phyloP scores from a whole-genome alignment of 129 eudicot species.

The Pulicaria dysenterica region DNA sequence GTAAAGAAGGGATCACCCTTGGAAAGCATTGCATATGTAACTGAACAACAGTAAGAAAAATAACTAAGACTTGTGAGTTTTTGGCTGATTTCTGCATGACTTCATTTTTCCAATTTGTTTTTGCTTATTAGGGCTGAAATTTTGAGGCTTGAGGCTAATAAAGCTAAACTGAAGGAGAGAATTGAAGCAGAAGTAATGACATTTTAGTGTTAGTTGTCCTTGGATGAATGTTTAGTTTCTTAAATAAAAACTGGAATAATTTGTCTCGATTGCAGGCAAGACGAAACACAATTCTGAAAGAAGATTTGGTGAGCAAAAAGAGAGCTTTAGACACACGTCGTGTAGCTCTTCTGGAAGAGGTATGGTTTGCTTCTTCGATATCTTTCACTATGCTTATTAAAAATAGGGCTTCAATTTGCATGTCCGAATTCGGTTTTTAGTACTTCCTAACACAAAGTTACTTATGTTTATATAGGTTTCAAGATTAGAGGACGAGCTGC shows the following conservation, averaged over 20 bases:
- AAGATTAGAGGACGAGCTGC: conserved; percentile 61
- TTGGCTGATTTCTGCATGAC: conserved; percentile 1
- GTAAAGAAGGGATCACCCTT: conserved; percentile 67
- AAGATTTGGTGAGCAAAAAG: conserved; percentile 56
- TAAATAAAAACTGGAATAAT: not conserved
- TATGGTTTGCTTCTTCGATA: conserved; percentile 20
- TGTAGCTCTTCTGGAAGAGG: conserved; percentile 72
- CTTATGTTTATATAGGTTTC: conserved; percentile 53
- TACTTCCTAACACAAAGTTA: not conserved
- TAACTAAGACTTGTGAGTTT: not conserved
- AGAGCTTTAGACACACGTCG: conserved; percentile 66
- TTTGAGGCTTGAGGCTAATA: conserved; percentile 61
- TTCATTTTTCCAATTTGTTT: not conserved
- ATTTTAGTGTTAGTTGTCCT: conserved; percentile 3
- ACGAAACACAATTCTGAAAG: conserved; percentile 50
- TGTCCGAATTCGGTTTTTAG: not conserved
- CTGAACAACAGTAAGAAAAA: conserved; percentile 77
- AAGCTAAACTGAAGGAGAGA: conserved; percentile 50
- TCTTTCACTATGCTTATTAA: too few species aligned
- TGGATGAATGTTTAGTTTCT: not conserved
- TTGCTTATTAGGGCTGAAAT: conserved; percentile 59
- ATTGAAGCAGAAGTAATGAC: conserved; percentile 58
- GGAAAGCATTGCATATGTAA: conserved; percentile 57
- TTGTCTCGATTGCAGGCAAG: conserved; percentile 38
- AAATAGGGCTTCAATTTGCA: too few species aligned